Conservation (phyloP, 441 rosid species). For the Omphalea diandra region DNA sequence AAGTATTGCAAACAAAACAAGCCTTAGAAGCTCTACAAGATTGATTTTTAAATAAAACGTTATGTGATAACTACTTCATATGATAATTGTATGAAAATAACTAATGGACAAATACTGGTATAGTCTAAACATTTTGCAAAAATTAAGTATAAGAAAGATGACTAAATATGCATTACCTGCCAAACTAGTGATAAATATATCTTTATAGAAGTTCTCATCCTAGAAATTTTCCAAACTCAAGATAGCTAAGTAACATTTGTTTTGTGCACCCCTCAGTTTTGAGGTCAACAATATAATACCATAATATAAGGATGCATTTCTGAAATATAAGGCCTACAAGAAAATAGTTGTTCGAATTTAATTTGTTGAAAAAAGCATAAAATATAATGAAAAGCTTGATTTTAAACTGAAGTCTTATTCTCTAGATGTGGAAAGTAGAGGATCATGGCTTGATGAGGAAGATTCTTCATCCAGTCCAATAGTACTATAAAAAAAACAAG, state of each 20-base stretch:
- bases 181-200: slow-evolving; percentile 52
- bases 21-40: slow-evolving; percentile 54
- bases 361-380: slow-evolving; percentile 47
- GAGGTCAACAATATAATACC: slow-evolving; percentile 57
- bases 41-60: not conserved
- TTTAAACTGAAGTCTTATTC: slow-evolving; percentile 5
- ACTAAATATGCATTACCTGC: slow-evolving; percentile 37
- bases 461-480: slow-evolving; percentile 21
- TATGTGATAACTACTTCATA: not conserved
- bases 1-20: slow-evolving; percentile 40
- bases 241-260: slow-evolving; percentile 28
- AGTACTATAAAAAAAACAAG: slow-evolving; percentile 36
- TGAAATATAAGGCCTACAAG: slow-evolving; percentile 47
- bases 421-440: slow-evolving; percentile 28
- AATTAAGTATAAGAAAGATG: not conserved
- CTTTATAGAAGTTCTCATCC: slow-evolving; percentile 32
- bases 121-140: not conserved
- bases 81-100: not conserved
- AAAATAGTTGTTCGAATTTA: slow-evolving; percentile 44
- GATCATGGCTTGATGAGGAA: slow-evolving; percentile 24
- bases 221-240: slow-evolving; percentile 5
- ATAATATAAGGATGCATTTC: slow-evolving; percentile 50
- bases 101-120: too few relatives aligned
- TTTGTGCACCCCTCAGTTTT: slow-evolving; percentile 37
- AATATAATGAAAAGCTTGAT: slow-evolving; percentile 36